A percentile compares a stretch with the other conserved stretches of the same genome.
Evolutionary conservation across 140 eudicot species (phyloP).

Genomic region (Stevia rebaudiana): DNA sequence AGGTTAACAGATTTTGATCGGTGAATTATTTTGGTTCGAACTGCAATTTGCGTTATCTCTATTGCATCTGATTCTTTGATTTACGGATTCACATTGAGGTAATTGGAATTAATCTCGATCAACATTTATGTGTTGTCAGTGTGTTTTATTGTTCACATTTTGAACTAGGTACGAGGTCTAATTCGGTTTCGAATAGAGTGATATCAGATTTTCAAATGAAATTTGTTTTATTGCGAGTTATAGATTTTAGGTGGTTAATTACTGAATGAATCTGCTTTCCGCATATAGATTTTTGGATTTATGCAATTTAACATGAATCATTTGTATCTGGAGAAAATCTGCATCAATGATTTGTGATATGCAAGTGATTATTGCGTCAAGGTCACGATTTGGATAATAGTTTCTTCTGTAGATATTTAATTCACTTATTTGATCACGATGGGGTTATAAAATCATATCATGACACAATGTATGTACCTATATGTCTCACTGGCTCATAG

Average conservation of each 20-base stretch:
- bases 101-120: background rate
- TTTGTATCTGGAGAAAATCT: background rate
- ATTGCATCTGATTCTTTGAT: background rate
- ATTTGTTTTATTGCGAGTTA: background rate
- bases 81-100: slow-evolving; percentile 6
- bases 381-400: background rate
- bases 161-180: slow-evolving; percentile 5
- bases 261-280: slow-evolving; percentile 5
- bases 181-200: background rate
- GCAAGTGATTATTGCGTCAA: background rate
- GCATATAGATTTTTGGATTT: background rate
- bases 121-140: background rate
- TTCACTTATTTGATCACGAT: background rate
- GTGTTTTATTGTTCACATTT: background rate
- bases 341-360: background rate
- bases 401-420: background rate
- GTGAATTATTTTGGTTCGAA: background rate
- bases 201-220: slow-evolving; percentile 5
- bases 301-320: background rate
- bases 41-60: background rate
- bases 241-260: background rate
- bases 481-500: background rate
- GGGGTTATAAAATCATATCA: background rate
- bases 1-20: background rate
- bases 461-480: background rate